Evolutionary conservation across 1,139 yeast species (phyloP), one percentile per base, ranked within the genome.

Genomic region (Pichia sp.): DNA sequence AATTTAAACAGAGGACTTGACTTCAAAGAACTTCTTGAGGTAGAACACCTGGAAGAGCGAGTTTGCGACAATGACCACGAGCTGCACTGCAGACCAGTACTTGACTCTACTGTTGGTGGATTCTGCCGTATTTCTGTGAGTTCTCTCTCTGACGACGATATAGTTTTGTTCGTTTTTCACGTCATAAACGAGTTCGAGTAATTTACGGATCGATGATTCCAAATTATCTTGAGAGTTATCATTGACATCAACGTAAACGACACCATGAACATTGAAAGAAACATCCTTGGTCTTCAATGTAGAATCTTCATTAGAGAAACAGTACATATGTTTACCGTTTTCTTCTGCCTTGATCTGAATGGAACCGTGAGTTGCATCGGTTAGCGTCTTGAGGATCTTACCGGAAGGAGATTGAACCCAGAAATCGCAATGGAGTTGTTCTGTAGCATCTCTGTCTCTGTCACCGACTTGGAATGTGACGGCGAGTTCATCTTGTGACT

Each of bases 111-210:
- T 81, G 63, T 91, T 91, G 35, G 98, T 91, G 21, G 94, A 82
- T 64, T 91, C 98, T 7, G 98, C 97, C 14, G 98, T 91, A 65
- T 91, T 91, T 72, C 98, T 83, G 63, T 91, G 98, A 23, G 94
- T 84, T 65, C 97, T 80, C 64, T 91, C 98, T 64, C 98, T 80
- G 44, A 91, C 87, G 33, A 87, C 94, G 54, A 91, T 80, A 64
- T 91, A 91, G 49, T 86, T 76, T 57, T 82, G 93, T 64, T 91
- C 98, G 50, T 88, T 93, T 63, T 82, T 83, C 45, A 91, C 87
- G 53, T 86, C 95, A 50, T 76, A 76, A 32, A 94, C 80, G 52
- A 85, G 68, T 47, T 83, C 85, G 47, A 78, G 66, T 53, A 91
- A 69, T 58, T 77, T 74, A 59, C 77, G 76, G 39, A 91, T 85